Evolutionary conservation across 2,329 filamentous ascomycete genomes (phyloP).

Genomic region (Exophiala bonariae): DNA sequence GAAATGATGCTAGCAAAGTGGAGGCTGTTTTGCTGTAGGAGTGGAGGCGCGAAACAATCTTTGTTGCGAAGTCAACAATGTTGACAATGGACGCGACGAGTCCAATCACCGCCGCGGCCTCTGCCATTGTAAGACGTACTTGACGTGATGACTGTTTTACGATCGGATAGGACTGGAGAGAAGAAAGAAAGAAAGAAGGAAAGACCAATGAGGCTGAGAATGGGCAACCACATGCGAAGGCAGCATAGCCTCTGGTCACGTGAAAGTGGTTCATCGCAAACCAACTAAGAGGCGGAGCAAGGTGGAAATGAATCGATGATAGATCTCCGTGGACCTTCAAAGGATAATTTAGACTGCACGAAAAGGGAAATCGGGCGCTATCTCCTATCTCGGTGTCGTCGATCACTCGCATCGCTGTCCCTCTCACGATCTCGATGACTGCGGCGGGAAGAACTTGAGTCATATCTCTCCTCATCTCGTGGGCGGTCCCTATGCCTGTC

Average conservation of each 20-base stretch:
- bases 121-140: slow-evolving; percentile 29
- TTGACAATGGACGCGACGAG: slow-evolving; percentile 26
- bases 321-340: too few relatives aligned
- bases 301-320: too few relatives aligned
- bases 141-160: too few relatives aligned
- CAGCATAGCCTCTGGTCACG: too few relatives aligned
- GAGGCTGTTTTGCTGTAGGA: neutral
- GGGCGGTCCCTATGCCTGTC: slow-evolving; percentile 35
- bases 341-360: too few relatives aligned
- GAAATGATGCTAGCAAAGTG: neutral
- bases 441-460: slow-evolving; percentile 25
- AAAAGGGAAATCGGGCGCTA: too few relatives aligned
- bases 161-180: too few relatives aligned
- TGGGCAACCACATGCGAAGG: too few relatives aligned
- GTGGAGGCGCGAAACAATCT: neutral
- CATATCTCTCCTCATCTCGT: slow-evolving; percentile 29
- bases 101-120: slow-evolving; percentile 23
- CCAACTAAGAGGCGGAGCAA: too few relatives aligned
- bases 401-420: slow-evolving; percentile 24
- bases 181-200: too few relatives aligned
- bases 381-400: slow-evolving; percentile 28
- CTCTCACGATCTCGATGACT: slow-evolving; percentile 26
- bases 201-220: too few relatives aligned
- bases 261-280: too few relatives aligned
- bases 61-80: slow-evolving; percentile 12